Evolutionary conservation across 371 early-diverging fungal genomes (phyloP).

Genomic region (Mortierella sp.): DNA sequence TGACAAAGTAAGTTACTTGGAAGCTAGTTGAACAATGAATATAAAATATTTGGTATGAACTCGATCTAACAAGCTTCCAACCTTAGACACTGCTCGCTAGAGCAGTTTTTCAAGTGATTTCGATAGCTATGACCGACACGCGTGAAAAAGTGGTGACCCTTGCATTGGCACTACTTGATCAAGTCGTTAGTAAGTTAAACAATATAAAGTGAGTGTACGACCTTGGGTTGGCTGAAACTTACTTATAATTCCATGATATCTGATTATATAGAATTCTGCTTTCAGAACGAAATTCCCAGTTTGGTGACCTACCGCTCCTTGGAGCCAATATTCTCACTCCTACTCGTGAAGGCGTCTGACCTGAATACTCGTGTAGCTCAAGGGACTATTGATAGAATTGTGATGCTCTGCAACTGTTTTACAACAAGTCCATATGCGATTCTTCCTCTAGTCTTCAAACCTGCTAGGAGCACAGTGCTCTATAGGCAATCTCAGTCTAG

Average conservation of each 20-base stretch:
- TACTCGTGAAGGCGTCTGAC: slow-evolving; percentile 73
- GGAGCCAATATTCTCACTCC: slow-evolving; percentile 65
- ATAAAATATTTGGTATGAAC: background rate
- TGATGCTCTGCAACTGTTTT: slow-evolving; percentile 67
- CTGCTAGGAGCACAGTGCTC: slow-evolving; percentile 47
- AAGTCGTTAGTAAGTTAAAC: slow-evolving; percentile 64
- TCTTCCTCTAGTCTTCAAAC: slow-evolving; percentile 64
- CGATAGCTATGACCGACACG: slow-evolving; percentile 72
- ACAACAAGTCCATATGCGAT: slow-evolving; percentile 63
- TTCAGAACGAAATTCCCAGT: slow-evolving; percentile 56
- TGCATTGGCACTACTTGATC: slow-evolving; percentile 68
- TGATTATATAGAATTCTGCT: slow-evolving; percentile 56
- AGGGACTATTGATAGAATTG: slow-evolving; percentile 63
- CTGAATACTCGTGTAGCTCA: slow-evolving; percentile 70
- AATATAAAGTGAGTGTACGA: no score
- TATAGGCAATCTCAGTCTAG: slow-evolving; percentile 51
- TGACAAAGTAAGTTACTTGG: slow-evolving; percentile 24
- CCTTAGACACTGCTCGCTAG: slow-evolving; percentile 60
- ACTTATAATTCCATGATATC: background rate
- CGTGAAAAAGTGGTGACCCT: slow-evolving; percentile 69
- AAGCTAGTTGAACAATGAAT: background rate
- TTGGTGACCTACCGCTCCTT: slow-evolving; percentile 58
- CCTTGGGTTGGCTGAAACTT: background rate
- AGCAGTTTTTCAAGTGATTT: slow-evolving; percentile 71
- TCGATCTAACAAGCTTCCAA: background rate